phyloP scores from a whole-genome alignment of 192 early-diverging fungal genomes.

The Umbelopsis sp. region DNA sequence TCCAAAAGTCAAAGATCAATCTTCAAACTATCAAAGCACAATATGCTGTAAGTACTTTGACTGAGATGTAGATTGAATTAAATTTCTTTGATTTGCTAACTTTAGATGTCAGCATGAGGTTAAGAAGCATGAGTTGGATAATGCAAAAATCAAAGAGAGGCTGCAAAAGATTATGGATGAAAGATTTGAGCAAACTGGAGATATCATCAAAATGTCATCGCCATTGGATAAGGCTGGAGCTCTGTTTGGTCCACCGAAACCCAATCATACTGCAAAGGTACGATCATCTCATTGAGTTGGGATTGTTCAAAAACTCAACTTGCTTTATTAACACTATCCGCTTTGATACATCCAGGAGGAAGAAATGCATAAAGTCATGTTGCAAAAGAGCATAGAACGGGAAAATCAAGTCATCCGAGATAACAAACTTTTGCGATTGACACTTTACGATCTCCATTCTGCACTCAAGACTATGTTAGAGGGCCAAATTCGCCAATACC shows the following conservation, averaged over 20 bases:
- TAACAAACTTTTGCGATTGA: slow-evolving; percentile 40
- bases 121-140: slow-evolving; percentile 47
- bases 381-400: slow-evolving; percentile 38
- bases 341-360: slow-evolving; percentile 15
- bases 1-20: slow-evolving; percentile 49
- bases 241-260: slow-evolving; percentile 28
- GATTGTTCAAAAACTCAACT: too few species aligned
- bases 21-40: slow-evolving; percentile 54
- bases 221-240: slow-evolving; percentile 31
- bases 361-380: slow-evolving; percentile 31
- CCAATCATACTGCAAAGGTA: slow-evolving; percentile 27
- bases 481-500: slow-evolving; percentile 18
- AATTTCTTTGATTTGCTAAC: neutral
- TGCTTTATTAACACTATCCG: neutral
- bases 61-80: too few species aligned
- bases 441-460: slow-evolving; percentile 41
- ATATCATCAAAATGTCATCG: slow-evolving; percentile 12
- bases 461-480: slow-evolving; percentile 35
- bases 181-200: slow-evolving; percentile 15
- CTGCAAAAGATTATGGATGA: slow-evolving; percentile 44
- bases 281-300: too few species aligned
- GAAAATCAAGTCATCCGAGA: slow-evolving; percentile 40
- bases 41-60: slow-evolving; percentile 46
- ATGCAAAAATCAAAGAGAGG: slow-evolving; percentile 45
- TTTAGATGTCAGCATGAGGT: slow-evolving; percentile 44